Evolutionary conservation across 1,284 basidiomycete genomes (phyloP), one percentile per base, ranked within the genome.

Genomic region (Cronartium ribicola): DNA sequence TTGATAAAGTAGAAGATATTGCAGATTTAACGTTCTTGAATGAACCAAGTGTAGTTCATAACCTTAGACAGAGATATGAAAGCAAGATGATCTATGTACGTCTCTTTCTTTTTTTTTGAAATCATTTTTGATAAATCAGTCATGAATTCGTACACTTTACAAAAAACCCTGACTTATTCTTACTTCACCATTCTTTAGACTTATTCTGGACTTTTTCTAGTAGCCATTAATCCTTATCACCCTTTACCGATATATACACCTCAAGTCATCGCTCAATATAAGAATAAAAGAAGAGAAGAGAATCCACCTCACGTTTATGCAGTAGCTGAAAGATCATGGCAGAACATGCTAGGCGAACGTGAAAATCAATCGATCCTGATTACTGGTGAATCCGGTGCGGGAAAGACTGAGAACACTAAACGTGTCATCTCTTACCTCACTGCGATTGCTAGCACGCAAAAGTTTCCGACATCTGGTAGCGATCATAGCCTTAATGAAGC

Each of bases 371-470:
- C 92, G 80, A 93, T 99, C 76, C 87, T 99, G 67, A 97, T 99
- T 83, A 98, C 95, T 4, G 96, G 96, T 71, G 96, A 98, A 85
- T 98, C 96, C 3, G 96, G 96, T 57, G 96, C 96, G 1, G 96
- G 96, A 61, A 99, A 98, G 85, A 99, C 96, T 0, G 96, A 98
- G 82, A 98, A 95, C 83, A 99, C 96, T 14, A 98, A 99, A 86
- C 98, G 98, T 81, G 95, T 98, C 79, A 99, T 99, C 75, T 96
- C 98, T 82, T 99, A 98, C 82, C 88, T 99, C 43, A 95, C 96
- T 0, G 93, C 96, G 10, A 97, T 98, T 77, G 96, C 96, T 3
- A 89, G 91, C 17, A 91, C 93, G 80, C 84, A 86, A 4, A 87
- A 90, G 77, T 83, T 83, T 20, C 84, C 86, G n/a, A 76, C 83